Base-by-base conservation (phyloP, 139 green algal genomes). In the Asterochloris erici region DNA sequence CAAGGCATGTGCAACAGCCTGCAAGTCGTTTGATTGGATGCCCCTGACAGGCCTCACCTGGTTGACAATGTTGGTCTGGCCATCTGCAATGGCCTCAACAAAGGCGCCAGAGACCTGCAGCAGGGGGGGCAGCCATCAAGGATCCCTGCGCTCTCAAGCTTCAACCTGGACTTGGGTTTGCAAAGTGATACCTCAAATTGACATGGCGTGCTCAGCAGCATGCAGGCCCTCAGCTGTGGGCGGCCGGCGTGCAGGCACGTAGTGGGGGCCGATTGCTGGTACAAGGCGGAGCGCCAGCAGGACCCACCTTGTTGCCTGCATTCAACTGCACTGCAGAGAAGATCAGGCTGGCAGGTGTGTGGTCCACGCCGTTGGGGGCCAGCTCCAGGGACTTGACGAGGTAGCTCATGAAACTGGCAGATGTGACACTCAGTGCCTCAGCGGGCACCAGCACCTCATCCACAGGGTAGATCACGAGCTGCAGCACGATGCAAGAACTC, bases 401-500 rank as follows among this genome's bases (percentile, higher is more conserved):
- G 16, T 29, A 17, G 21, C 28, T 12, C 15, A 23, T 79, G 23
- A 14, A 79, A 79, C 47, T 47, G 74, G 74, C 19, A 29, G 38
- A 79, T 12, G 17, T 54, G 38, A 54, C 38, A 54, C 38, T 54
- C 38, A 54, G 6, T 2, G 16, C 74, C 38, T 79, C 38, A 26
- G 63, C 74, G 23, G 74, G 74, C 14, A 79, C 74, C 17, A 79
- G 17, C 47, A 79, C 74, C 17, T 54, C 74, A 79, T 79, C 74
- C 19, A 79, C 63, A n/a, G 47, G 47, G 38, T 79, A 79, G 38
- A 79, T 64, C 21, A 79, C 28, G 11, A 79, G 11, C 74, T 79
- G 74, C 38, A 79, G 14, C 2, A 61, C 21, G 17, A 24, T 21
- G 1, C 21, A 28, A 54, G 4, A 54, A 54, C 38, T 6, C 6